These are phyloP conservation scores for Polytolypa hystricis DNA, from an alignment of 2,329 filamentous ascomycete species.

Conservation along the genomic window DNA sequence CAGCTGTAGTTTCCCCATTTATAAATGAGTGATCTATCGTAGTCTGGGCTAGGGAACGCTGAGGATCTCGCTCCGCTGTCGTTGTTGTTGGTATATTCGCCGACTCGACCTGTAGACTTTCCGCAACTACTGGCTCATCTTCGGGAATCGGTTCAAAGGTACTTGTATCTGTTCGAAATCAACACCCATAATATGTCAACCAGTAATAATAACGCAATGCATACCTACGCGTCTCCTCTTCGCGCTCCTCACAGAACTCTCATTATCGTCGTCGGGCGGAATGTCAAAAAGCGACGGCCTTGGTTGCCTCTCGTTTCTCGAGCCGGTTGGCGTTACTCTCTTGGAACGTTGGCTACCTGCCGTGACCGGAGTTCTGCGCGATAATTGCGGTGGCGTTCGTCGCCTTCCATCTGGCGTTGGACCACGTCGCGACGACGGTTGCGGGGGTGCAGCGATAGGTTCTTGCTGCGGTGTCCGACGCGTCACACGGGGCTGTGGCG, in stretches of 20 bases:
- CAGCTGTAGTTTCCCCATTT: too few relatives aligned
- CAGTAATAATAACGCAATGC: too few relatives aligned
- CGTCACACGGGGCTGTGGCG: constrained; percentile 14
- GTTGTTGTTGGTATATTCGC: not conserved
- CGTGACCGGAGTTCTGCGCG: constrained; percentile 13
- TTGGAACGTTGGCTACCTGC: constrained; percentile 10
- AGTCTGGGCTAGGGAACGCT: too few relatives aligned
- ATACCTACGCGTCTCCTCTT: constrained; percentile 13
- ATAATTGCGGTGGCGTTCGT: constrained; percentile 11
- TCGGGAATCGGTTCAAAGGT: constrained; percentile 6
- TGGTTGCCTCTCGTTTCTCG: constrained; percentile 21
- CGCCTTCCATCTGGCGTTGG: constrained; percentile 10
- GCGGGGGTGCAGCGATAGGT: not conserved
- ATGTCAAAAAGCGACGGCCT: constrained; percentile 28
- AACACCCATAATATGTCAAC: too few relatives aligned
- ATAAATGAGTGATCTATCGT: too few relatives aligned
- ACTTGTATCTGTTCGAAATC: too few relatives aligned
- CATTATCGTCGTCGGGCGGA: constrained; percentile 23
- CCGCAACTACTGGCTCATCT: constrained; percentile 9
- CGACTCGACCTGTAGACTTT: not conserved
- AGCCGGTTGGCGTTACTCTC: constrained; percentile 20
- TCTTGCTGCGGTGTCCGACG: constrained; percentile 9
- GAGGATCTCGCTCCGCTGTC: too few relatives aligned
- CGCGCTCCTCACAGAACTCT: constrained; percentile 13
- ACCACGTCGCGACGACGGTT: constrained; percentile 4